These are phyloP conservation scores for Xylaria venustula DNA, from an alignment of 495 filamentous ascomycete species.

Conservation along the genomic window DNA sequence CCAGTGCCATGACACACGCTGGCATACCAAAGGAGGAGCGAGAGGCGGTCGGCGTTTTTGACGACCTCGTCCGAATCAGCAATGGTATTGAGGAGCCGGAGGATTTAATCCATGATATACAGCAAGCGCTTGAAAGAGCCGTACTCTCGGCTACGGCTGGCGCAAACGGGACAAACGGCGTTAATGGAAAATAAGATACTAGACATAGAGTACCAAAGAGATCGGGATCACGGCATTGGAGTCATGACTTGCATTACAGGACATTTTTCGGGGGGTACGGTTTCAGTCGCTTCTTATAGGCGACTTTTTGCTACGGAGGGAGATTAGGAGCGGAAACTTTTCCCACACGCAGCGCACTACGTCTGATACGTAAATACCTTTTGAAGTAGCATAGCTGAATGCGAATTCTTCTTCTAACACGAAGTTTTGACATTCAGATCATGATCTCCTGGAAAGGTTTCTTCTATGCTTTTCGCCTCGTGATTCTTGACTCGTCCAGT, in stretches of 20 bases:
- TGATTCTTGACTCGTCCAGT: no score
- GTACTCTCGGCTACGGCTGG: conserved; percentile 41
- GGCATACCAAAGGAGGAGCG: conserved; percentile 89
- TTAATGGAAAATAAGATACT: conserved; percentile 4
- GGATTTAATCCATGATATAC: conserved; percentile 80
- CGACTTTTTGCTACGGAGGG: not conserved
- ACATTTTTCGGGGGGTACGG: not conserved
- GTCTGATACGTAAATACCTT: not conserved
- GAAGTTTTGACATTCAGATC: no score
- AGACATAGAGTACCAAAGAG: not conserved
- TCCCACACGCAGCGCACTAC: no score
- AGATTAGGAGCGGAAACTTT: no score
- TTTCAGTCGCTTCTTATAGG: not conserved
- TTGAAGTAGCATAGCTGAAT: no score
- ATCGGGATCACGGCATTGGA: not conserved
- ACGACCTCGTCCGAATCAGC: conserved; percentile 92
- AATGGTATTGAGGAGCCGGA: conserved; percentile 90
- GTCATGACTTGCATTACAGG: conserved; percentile 4
- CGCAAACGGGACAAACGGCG: conserved; percentile 12
- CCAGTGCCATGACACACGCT: conserved; percentile 91
- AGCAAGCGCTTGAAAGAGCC: conserved; percentile 78
- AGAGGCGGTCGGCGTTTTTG: conserved; percentile 90
- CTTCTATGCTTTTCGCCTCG: no score
- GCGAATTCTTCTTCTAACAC: no score
- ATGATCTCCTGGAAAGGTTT: no score